Conservation (phyloP, 305 asterid species). For the Fraxinus velutina region DNA sequence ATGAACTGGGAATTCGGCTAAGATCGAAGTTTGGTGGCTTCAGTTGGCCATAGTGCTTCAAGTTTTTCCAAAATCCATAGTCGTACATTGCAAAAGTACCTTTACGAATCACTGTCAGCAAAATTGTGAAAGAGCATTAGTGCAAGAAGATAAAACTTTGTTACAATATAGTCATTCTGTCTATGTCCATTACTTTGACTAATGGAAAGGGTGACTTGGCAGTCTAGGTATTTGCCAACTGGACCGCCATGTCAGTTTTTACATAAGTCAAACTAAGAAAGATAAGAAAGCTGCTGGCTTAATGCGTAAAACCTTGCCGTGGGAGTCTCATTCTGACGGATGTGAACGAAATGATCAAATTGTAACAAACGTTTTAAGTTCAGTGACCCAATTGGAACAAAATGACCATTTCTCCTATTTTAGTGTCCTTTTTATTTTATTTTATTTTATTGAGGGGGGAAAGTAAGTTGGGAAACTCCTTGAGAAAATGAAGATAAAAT, state of each 20-base stretch:
- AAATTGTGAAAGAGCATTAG: neutral
- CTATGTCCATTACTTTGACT: neutral
- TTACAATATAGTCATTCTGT: neutral
- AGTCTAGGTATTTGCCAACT: neutral
- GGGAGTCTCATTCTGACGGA: neutral
- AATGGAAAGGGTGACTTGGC: neutral
- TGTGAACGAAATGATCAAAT: neutral
- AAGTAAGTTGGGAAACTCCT: neutral
- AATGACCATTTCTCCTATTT: neutral
- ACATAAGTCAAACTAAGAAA: neutral
- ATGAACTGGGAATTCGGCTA: conserved; percentile 58
- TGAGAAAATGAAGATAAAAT: neutral
- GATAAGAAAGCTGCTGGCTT: neutral
- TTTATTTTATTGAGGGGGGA: neutral
- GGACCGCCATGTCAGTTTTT: neutral
- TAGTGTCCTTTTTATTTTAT: neutral
- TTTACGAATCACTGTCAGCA: conserved; percentile 77
- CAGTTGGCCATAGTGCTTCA: conserved; percentile 48
- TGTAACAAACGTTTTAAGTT: neutral
- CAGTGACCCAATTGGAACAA: neutral
- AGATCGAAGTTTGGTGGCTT: conserved; percentile 75
- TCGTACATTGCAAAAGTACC: conserved; percentile 82
- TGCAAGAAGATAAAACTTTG: neutral
- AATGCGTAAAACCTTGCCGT: neutral
- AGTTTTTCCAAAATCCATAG: conserved; percentile 72